Conservation (phyloP, 2,329 filamentous ascomycete genomes). For the Fusarium zealandicum region DNA sequence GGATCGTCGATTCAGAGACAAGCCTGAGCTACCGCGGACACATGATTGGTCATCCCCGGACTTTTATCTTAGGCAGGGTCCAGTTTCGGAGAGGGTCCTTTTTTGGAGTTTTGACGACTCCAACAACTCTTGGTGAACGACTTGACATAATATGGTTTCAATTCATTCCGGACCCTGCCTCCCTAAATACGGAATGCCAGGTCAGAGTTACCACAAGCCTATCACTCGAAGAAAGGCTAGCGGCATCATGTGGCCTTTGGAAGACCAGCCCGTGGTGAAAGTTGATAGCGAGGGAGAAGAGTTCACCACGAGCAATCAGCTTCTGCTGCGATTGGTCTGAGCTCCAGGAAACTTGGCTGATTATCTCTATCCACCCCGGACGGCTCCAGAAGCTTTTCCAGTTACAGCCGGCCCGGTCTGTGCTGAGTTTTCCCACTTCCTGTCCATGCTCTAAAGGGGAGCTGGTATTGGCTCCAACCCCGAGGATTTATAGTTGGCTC, state of each 20-base stretch:
- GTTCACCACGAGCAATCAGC: slow-evolving; percentile 33
- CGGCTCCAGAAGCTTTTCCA: slow-evolving; percentile 28
- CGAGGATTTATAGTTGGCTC: slow-evolving; percentile 19
- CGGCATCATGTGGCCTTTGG: background rate
- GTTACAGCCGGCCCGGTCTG: slow-evolving; percentile 8
- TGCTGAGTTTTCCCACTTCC: slow-evolving; percentile 4
- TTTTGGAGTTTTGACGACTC: slow-evolving; percentile 16
- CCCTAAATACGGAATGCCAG: too few species aligned
- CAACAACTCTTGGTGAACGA: slow-evolving; percentile 7
- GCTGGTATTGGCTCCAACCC: slow-evolving; percentile 25
- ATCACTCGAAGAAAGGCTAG: too few species aligned
- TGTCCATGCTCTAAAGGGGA: slow-evolving; percentile 2
- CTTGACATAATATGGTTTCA: background rate
- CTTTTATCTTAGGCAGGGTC: slow-evolving; percentile 25
- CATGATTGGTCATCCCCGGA: slow-evolving; percentile 44
- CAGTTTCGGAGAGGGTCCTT: slow-evolving; percentile 22
- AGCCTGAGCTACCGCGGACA: slow-evolving; percentile 13
- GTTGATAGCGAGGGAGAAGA: slow-evolving; percentile 21
- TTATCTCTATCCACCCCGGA: slow-evolving; percentile 25
- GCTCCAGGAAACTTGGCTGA: slow-evolving; percentile 15
- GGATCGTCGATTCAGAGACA: slow-evolving; percentile 37
- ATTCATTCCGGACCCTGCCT: background rate
- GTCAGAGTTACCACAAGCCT: too few species aligned
- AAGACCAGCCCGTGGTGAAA: slow-evolving; percentile 6
- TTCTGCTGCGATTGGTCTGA: slow-evolving; percentile 40